A percentile compares a stretch with the other conserved stretches of the same genome.
phyloP scores from a whole-genome alignment of 805 yeast genomes.

The Cyberlindnera mrakii region DNA sequence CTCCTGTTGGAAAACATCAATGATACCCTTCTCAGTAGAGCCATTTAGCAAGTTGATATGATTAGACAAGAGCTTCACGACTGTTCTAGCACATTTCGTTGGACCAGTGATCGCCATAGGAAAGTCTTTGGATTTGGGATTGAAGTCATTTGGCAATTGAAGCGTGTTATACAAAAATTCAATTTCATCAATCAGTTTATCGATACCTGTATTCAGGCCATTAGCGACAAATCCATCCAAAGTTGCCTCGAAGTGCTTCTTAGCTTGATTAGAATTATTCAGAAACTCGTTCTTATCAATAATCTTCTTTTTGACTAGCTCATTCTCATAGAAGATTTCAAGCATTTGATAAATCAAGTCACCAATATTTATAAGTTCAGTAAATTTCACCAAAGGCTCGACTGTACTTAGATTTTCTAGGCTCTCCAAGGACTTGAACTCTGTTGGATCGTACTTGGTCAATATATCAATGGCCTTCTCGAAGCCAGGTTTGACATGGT shows the following conservation, averaged over 20 bases:
- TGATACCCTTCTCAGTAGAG: slow-evolving; percentile 78
- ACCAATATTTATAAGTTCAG: slow-evolving; percentile 88
- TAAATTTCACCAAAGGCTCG: slow-evolving; percentile 83
- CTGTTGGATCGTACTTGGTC: slow-evolving; percentile 62
- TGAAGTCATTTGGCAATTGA: slow-evolving; percentile 58
- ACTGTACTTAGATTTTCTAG: slow-evolving; percentile 33
- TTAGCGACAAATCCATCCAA: slow-evolving; percentile 88
- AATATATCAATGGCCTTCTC: slow-evolving; percentile 69
- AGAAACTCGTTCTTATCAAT: slow-evolving; percentile 75
- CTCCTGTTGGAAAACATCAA: slow-evolving; percentile 92
- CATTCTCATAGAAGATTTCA: slow-evolving; percentile 85
- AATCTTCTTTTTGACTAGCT: slow-evolving; percentile 48
- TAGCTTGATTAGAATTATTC: slow-evolving; percentile 69
- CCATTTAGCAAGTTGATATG: slow-evolving; percentile 73
- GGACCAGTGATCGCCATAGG: slow-evolving; percentile 33
- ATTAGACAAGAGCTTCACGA: slow-evolving; percentile 54
- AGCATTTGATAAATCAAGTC: slow-evolving; percentile 91
- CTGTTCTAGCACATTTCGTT: slow-evolving; percentile 60
- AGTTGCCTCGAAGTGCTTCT: slow-evolving; percentile 72
- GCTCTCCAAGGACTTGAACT: slow-evolving; percentile 29
- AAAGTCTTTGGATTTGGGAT: slow-evolving; percentile 31
- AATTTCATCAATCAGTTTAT: slow-evolving; percentile 77
- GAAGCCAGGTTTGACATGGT: slow-evolving; percentile 84
- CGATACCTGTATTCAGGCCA: slow-evolving; percentile 89
- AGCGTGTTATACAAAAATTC: slow-evolving; percentile 51